Conservation (phyloP, 2,329 filamentous ascomycete species). For the Orbilia blumenaviensis region DNA sequence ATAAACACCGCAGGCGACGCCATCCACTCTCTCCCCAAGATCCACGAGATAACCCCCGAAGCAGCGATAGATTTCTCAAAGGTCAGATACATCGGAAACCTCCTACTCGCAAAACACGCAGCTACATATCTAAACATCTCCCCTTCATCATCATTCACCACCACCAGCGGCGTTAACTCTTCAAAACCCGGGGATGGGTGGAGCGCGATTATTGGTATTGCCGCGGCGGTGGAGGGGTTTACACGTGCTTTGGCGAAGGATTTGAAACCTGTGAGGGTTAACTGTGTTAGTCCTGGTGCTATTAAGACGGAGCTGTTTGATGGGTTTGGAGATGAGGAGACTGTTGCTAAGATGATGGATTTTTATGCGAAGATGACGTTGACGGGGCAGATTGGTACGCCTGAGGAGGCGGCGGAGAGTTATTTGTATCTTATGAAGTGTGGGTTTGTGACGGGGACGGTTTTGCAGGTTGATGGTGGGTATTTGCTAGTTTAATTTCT, state of each 20-base stretch:
- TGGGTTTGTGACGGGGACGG: constrained; percentile 28
- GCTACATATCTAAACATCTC: constrained; percentile 63
- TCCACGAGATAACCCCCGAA: constrained; percentile 62
- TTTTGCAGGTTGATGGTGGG: constrained; percentile 31
- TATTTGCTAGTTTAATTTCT: constrained; percentile 19
- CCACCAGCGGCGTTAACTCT: constrained; percentile 68
- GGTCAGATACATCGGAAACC: constrained; percentile 66
- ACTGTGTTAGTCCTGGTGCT: constrained; percentile 69
- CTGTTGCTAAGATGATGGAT: constrained; percentile 54
- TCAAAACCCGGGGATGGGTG: constrained; percentile 67
- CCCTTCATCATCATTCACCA: constrained; percentile 65
- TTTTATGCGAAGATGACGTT: constrained; percentile 42
- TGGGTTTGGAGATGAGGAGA: constrained; percentile 56
- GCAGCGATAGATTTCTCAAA: constrained; percentile 62
- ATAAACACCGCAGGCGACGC: constrained; percentile 68
- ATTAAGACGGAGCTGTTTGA: constrained; percentile 65
- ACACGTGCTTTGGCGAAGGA: constrained; percentile 70
- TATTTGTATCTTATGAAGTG: constrained; percentile 43
- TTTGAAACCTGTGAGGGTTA: constrained; percentile 71
- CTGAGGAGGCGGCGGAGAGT: constrained; percentile 34
- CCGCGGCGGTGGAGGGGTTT: constrained; percentile 67
- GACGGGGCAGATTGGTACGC: constrained; percentile 13
- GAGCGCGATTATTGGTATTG: constrained; percentile 61
- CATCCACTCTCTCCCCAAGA: constrained; percentile 61
- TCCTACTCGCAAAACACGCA: constrained; percentile 67